Evolutionary conservation across 495 filamentous ascomycete species (phyloP).

Genomic region (Neurospora sp.): DNA sequence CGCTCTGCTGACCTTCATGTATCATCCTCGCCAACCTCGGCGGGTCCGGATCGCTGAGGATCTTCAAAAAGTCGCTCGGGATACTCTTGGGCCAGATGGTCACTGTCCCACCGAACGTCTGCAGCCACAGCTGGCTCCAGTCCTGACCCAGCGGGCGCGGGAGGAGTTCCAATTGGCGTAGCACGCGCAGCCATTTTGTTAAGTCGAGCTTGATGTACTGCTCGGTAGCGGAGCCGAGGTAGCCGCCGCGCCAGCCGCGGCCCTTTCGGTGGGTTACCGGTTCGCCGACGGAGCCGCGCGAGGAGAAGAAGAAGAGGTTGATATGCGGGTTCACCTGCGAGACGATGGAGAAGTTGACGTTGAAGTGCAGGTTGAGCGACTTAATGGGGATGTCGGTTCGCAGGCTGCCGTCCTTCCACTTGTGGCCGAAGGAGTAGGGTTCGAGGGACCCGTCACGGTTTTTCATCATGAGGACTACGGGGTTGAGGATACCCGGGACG

Average conservation of each 20-base stretch:
- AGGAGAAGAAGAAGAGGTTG: constrained; percentile 96
- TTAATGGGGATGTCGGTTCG: constrained; percentile 94
- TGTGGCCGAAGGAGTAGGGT: constrained; percentile 89
- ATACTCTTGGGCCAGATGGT: constrained; percentile 85
- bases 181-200: constrained; percentile 91
- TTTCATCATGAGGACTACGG: constrained; percentile 96
- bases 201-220: constrained; percentile 93
- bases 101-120: constrained; percentile 87
- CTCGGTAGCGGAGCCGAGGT: constrained; percentile 81
- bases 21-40: constrained; percentile 78
- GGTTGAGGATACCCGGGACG: constrained; percentile 91
- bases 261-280: constrained; percentile 92
- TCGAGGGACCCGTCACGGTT: constrained; percentile 52
- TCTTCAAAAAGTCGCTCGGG: constrained; percentile 67
- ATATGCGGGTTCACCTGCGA: constrained; percentile 96
- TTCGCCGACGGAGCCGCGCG: constrained; percentile 78
- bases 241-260: constrained; percentile 92
- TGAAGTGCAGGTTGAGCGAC: constrained; percentile 89
- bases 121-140: constrained; percentile 92
- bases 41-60: constrained; percentile 70
- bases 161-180: constrained; percentile 83
- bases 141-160: constrained; percentile 89
- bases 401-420: constrained; percentile 88
- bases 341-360: constrained; percentile 95
- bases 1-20: constrained; percentile 71